A percentile compares a stretch with the other conserved stretches of the same genome.
Evolutionary conservation across 164 flowering plant species (phyloP).

Genomic region (Vitis rotundifolia): DNA sequence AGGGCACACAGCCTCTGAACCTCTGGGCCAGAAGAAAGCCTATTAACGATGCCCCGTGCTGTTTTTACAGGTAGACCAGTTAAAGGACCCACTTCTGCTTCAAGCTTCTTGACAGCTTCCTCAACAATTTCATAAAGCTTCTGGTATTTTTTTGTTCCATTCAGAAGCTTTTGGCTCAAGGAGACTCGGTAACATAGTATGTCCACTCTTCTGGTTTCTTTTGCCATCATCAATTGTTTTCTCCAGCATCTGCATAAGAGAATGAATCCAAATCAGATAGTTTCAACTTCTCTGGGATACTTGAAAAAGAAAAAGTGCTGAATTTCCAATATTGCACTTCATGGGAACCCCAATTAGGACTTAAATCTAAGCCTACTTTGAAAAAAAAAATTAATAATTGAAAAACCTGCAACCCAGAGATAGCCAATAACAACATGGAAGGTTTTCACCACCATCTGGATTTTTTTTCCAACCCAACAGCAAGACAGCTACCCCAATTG

Average conservation of each 20-base stretch:
- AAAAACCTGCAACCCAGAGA: too few species aligned
- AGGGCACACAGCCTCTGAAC: constrained; percentile 77
- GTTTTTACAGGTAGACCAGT: constrained; percentile 73
- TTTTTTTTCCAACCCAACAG: too few species aligned
- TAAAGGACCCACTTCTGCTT: constrained; percentile 81
- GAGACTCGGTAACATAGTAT: constrained; percentile 78
- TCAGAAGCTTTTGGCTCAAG: constrained; percentile 70
- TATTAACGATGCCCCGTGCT: constrained; percentile 87
- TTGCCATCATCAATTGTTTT: constrained; percentile 78
- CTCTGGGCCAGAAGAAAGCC: constrained; percentile 87
- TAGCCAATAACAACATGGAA: too few species aligned
- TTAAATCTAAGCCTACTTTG: too few species aligned
- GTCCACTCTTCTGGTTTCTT: constrained; percentile 89
- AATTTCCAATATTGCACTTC: background rate
- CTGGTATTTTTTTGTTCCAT: constrained; percentile 54
- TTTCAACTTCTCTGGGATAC: background rate
- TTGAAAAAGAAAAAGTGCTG: background rate
- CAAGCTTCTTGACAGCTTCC: constrained; percentile 72
- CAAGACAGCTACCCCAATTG: too few species aligned
- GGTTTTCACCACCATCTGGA: too few species aligned
- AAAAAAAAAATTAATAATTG: too few species aligned
- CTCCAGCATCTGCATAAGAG: constrained; percentile 67
- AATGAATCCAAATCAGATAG: background rate
- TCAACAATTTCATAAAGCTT: constrained; percentile 60
- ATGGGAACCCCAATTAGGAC: too few species aligned